Conservation (phyloP, 106 monocot genomes). For the Dioscorea zingiberensis region DNA sequence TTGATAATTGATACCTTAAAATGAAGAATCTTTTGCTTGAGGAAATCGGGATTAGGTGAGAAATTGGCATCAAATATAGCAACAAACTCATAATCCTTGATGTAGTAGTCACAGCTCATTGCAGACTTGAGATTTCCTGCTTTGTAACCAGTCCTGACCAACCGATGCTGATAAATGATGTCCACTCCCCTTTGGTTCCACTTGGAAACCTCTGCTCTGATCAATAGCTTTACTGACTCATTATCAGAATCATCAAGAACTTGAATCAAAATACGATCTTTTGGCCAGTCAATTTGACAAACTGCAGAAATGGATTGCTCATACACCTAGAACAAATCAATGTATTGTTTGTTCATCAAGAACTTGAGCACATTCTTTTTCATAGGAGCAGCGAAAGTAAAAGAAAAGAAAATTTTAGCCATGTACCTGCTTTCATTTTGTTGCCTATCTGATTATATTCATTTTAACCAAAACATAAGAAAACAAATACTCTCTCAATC, state of each 20-base stretch:
- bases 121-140: slow-evolving; percentile 75
- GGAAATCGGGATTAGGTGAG: slow-evolving; percentile 61
- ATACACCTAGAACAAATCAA: slow-evolving; percentile 42
- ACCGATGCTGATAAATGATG: slow-evolving; percentile 55
- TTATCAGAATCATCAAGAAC: slow-evolving; percentile 74
- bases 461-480: too few relatives aligned
- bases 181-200: slow-evolving; percentile 51
- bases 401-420: too few relatives aligned
- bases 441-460: too few relatives aligned
- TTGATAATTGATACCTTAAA: slow-evolving; percentile 40
- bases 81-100: slow-evolving; percentile 61
- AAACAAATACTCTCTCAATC: too few relatives aligned
- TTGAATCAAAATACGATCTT: slow-evolving; percentile 46
- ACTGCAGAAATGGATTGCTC: slow-evolving; percentile 69
- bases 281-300: slow-evolving; percentile 68
- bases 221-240: slow-evolving; percentile 28
- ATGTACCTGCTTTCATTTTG: too few relatives aligned
- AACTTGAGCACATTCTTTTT: too few relatives aligned
- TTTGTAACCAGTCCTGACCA: slow-evolving; percentile 63
- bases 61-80: slow-evolving; percentile 73
- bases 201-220: slow-evolving; percentile 51
- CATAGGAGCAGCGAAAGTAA: too few relatives aligned
- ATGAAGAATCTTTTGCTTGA: slow-evolving; percentile 63
- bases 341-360: not conserved
- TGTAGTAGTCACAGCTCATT: slow-evolving; percentile 70